Evolutionary conservation across 2,329 filamentous ascomycete species (phyloP).

Genomic region (Myrmaecium sp.): DNA sequence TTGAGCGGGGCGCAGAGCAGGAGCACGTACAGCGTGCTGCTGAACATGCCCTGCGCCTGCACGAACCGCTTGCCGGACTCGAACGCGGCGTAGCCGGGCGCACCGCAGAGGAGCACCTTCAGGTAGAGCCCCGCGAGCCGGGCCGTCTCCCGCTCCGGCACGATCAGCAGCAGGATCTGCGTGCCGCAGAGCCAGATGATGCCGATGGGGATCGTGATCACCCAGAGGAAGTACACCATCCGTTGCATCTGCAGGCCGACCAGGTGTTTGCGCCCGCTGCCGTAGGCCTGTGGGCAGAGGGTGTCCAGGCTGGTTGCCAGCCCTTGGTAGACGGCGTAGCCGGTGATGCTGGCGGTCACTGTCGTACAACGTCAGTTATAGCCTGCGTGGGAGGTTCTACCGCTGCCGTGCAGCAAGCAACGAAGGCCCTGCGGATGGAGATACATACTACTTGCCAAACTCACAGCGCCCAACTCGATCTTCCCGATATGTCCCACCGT

Average conservation of each 20-base stretch:
- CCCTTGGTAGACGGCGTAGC: slow-evolving; percentile 33
- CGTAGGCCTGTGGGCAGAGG: slow-evolving; percentile 84
- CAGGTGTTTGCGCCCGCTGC: slow-evolving; percentile 74
- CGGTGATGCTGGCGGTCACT: slow-evolving; percentile 38
- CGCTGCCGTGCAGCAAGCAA: neutral
- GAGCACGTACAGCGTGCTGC: slow-evolving; percentile 66
- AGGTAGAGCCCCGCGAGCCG: slow-evolving; percentile 57
- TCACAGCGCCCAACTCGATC: slow-evolving; percentile 30
- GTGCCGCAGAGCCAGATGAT: slow-evolving; percentile 55
- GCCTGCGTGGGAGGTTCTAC: neutral
- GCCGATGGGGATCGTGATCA: slow-evolving; percentile 54
- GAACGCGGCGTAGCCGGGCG: slow-evolving; percentile 60
- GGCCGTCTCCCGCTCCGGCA: slow-evolving; percentile 57
- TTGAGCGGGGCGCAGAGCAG: slow-evolving; percentile 71
- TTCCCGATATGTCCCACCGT: slow-evolving; percentile 33
- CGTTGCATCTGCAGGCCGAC: slow-evolving; percentile 72
- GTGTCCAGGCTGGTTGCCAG: slow-evolving; percentile 77
- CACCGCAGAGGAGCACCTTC: slow-evolving; percentile 49
- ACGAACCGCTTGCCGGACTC: slow-evolving; percentile 72
- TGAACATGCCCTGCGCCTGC: slow-evolving; percentile 78
- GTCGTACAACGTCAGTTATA: slow-evolving; percentile 3
- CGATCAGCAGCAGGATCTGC: slow-evolving; percentile 42
- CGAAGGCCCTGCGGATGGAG: neutral
- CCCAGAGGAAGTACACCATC: slow-evolving; percentile 63
- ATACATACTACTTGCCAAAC: slow-evolving; percentile 22